Base-by-base conservation (phyloP, 2,329 filamentous ascomycete genomes). In the Penicillium fuscoglaucum region DNA sequence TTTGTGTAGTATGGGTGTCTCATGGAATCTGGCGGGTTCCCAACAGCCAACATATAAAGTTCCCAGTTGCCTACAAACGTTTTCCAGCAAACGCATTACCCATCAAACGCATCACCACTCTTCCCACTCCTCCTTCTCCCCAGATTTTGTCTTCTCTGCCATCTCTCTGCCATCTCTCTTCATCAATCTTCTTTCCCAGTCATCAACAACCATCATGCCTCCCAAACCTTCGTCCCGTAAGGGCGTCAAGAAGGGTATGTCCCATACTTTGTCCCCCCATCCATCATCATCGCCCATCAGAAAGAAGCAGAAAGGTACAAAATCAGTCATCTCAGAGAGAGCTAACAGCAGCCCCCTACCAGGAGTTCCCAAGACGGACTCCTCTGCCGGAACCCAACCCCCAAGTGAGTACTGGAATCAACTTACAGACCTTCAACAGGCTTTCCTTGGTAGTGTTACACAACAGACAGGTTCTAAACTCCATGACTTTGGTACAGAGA, bases 331-430 rank as follows among this genome's bases (percentile, higher is more conserved):
- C 15, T 12, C 6, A 41, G 24, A 17, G 7, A 17, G 19, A 28
- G 17, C 21, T 55, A 40, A 55, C 52, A 49, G 12, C 21, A 41
- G 26, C 21, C 4, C 37, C 8, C 4, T 12, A 15, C 7, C 35
- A 41, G 52, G 9, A 17, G n/a, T 8, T 2, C 15, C 21, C 37
- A 43, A 35, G 21, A 19, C 2, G 3, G 35, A 41, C 4, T 4
- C 21, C 9, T 55, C 53, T 19, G 1, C 15, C 13, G 10, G 24
- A 13, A 10, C 7, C 1, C 21, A 37, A 10, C 2, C 15, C 29
- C 37, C 45, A 43, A 49, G 52, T 55, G 28, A 55, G 52, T 55
- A 44, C n/a, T 48, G 26, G 13, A 39, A 55, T 21, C 37, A 6
- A 3, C 9, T 17, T 17, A 24, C 37, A 24, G 19, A 21, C 13